A percentile compares a stretch with the other conserved stretches of the same genome.
Conservation (phyloP, 306 rosid genomes). For the Biancaea sappan region DNA sequence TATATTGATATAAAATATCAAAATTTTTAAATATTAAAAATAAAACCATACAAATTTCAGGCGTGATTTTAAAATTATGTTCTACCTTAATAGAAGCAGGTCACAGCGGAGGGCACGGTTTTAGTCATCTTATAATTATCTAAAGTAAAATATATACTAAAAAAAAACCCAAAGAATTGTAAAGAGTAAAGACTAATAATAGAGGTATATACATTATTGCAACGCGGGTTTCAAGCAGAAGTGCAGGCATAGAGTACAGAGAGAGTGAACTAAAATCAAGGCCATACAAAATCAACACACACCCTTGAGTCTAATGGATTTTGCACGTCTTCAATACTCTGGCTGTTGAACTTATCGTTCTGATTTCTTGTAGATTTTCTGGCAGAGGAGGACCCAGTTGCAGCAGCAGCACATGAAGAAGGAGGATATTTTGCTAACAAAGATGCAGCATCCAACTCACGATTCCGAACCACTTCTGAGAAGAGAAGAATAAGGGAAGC, state of each 20-base stretch:
- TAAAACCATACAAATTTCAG: no score
- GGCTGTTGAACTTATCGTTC: neutral
- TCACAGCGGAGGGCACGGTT: neutral
- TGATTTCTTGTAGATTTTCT: slow-evolving; percentile 17
- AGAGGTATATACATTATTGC: neutral
- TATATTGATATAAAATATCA: no score
- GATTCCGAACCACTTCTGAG: slow-evolving; percentile 40
- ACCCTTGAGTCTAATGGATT: slow-evolving; percentile 38
- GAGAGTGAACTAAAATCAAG: slow-evolving; percentile 12
- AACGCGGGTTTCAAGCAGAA: neutral
- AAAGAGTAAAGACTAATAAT: neutral
- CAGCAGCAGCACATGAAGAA: no score
- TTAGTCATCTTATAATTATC: neutral
- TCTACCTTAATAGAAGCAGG: no score
- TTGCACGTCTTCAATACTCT: slow-evolving; percentile 3
- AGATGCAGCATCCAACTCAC: slow-evolving; percentile 32
- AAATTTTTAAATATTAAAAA: no score
- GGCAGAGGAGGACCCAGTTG: no score
- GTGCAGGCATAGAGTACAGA: no score
- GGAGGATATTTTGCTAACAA: slow-evolving; percentile 37
- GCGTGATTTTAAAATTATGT: no score
- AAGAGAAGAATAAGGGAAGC: slow-evolving; percentile 47
- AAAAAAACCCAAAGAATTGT: neutral
- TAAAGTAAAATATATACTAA: neutral
- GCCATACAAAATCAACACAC: slow-evolving; percentile 49